Percentiles rank a stretch among this genome's conserved stretches.
Conservation (phyloP, 2,329 filamentous ascomycete species). For the Cordyceps pruinosa region DNA sequence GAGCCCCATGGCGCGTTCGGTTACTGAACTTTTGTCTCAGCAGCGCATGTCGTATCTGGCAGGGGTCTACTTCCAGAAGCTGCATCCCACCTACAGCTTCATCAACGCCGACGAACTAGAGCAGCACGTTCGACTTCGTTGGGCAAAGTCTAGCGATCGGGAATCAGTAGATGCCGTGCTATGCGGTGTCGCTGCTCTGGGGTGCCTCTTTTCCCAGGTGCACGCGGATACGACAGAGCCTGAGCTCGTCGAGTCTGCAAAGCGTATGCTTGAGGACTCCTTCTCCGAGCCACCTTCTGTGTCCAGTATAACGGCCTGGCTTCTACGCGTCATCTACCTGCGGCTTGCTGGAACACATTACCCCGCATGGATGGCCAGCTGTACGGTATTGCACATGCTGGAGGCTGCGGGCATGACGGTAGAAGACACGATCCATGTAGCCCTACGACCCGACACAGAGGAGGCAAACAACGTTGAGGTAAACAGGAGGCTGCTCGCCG, state of each 20-base stretch:
- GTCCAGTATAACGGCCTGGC: slow-evolving; percentile 41
- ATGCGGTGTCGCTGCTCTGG: slow-evolving; percentile 49
- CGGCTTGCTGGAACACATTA: slow-evolving; percentile 47
- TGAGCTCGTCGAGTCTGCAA: slow-evolving; percentile 39
- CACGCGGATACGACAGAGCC: slow-evolving; percentile 35
- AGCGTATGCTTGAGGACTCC: slow-evolving; percentile 36
- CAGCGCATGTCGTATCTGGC: slow-evolving; percentile 40
- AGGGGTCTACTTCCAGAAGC: slow-evolving; percentile 43
- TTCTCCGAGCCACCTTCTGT: slow-evolving; percentile 27
- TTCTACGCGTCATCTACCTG: slow-evolving; percentile 46
- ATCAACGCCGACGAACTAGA: slow-evolving; percentile 28
- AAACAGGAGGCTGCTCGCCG: slow-evolving; percentile 37
- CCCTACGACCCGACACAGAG: slow-evolving; percentile 17
- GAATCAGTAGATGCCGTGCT: slow-evolving; percentile 40
- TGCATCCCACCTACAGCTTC: slow-evolving; percentile 48
- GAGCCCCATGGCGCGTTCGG: slow-evolving; percentile 23
- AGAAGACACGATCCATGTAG: slow-evolving; percentile 26
- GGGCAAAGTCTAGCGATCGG: slow-evolving; percentile 24
- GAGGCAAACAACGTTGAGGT: slow-evolving; percentile 28
- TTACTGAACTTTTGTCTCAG: slow-evolving; percentile 40
- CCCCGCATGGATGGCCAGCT: slow-evolving; percentile 50
- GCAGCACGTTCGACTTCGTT: slow-evolving; percentile 24
- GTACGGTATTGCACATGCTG: slow-evolving; percentile 49
- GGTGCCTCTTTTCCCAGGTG: slow-evolving; percentile 41
- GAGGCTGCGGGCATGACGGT: slow-evolving; percentile 45